These are phyloP conservation scores for Hyphopichia khmerensis DNA, from an alignment of 1,139 yeast genomes.

Conservation along the genomic window DNA sequence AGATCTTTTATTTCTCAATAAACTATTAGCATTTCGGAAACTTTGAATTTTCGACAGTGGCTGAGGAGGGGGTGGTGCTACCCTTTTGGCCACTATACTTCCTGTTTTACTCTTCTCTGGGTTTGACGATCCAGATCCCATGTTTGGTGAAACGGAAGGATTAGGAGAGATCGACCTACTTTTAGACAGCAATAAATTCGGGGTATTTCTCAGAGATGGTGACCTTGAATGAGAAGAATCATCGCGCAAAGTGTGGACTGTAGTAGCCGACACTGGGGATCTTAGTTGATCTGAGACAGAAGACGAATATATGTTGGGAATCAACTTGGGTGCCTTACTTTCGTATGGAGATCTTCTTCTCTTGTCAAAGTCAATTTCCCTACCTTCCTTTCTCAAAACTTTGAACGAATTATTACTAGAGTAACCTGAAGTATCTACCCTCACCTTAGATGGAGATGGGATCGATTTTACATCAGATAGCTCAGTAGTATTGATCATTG, in stretches of 20 bases:
- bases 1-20: slow-evolving; percentile 1
- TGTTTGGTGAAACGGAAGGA: background rate
- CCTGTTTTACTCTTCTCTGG: slow-evolving; percentile 16
- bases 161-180: slow-evolving; percentile 1
- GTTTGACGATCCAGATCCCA: too few species aligned
- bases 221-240: slow-evolving; percentile 9
- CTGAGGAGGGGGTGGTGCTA: slow-evolving; percentile 73
- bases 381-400: slow-evolving; percentile 62
- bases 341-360: slow-evolving; percentile 75
- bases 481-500: slow-evolving; percentile 29
- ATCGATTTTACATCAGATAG: slow-evolving; percentile 9
- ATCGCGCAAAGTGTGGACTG: slow-evolving; percentile 32
- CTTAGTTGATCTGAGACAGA: slow-evolving; percentile 33
- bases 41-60: slow-evolving; percentile 3
- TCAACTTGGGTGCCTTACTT: slow-evolving; percentile 40
- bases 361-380: slow-evolving; percentile 81
- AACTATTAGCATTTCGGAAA: slow-evolving; percentile 5
- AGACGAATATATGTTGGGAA: slow-evolving; percentile 44
- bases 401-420: slow-evolving; percentile 47
- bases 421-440: background rate
- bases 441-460: slow-evolving; percentile 6
- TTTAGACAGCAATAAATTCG: background rate
- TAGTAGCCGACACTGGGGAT: slow-evolving; percentile 43
- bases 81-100: slow-evolving; percentile 59
- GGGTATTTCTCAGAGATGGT: background rate